phyloP scores from a whole-genome alignment of 1,139 yeast genomes.

The Arxiozyma telluris region DNA sequence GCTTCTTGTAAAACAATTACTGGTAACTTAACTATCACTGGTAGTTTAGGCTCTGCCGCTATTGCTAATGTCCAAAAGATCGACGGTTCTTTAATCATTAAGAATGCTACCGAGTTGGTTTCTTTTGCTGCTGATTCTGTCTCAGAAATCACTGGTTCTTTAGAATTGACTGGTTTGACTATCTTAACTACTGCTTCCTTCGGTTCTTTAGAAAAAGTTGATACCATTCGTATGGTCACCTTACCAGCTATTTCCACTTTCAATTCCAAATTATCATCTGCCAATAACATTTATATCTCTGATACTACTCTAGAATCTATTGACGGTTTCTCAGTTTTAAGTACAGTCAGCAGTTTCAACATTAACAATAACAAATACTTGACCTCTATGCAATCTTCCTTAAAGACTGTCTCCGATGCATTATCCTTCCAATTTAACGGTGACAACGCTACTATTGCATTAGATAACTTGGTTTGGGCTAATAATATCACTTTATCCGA shows the following conservation, averaged over 20 bases:
- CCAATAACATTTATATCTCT: conserved; percentile 64
- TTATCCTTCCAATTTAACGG: conserved; percentile 83
- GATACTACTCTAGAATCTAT: conserved; percentile 79
- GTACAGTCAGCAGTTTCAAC: conserved; percentile 62
- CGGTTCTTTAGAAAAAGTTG: conserved; percentile 76
- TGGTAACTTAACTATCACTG: conserved; percentile 70
- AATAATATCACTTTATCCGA: conserved; percentile 79
- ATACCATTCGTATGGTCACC: conserved; percentile 68
- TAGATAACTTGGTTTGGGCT: conserved; percentile 70
- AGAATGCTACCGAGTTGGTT: conserved; percentile 54
- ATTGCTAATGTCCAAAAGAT: conserved; percentile 56
- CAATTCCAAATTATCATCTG: conserved; percentile 69
- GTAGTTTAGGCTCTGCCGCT: conserved; percentile 50
- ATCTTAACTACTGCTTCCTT: conserved; percentile 59
- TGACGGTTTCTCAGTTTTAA: conserved; percentile 68
- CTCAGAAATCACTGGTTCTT: conserved; percentile 62
- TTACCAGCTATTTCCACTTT: conserved; percentile 70
- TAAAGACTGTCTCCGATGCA: conserved; percentile 63
- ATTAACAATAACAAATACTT: conserved; percentile 82
- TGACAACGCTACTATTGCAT: conserved; percentile 56
- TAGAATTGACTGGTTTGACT: conserved; percentile 57
- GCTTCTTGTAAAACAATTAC: conserved; percentile 70
- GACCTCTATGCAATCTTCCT: conserved; percentile 58
- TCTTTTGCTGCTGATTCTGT: conserved; percentile 71
- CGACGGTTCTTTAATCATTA: conserved; percentile 63